A percentile compares a stretch with the other conserved stretches of the same genome.
These are phyloP conservation scores for Medicago arabica DNA, from an alignment of 306 rosid species.

Conservation along the genomic window DNA sequence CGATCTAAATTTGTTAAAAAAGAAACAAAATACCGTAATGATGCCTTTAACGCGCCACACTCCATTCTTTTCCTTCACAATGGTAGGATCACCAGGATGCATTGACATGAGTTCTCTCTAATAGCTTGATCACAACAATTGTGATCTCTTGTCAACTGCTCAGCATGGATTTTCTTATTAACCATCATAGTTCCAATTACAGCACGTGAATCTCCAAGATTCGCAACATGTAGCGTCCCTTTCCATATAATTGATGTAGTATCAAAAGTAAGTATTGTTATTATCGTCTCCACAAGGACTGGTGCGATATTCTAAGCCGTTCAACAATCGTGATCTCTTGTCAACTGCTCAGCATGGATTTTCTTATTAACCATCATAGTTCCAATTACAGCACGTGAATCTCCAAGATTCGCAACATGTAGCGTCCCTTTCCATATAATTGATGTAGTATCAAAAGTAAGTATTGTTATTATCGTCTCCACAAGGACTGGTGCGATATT, in stretches of 20 bases:
- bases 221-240: constrained; percentile 51
- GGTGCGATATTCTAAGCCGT: too few species aligned
- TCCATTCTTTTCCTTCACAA: constrained; percentile 75
- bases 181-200: constrained; percentile 69
- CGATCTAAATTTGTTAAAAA: neutral
- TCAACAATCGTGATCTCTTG: constrained; percentile 80
- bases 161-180: constrained; percentile 54
- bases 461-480: too few species aligned
- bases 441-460: too few species aligned
- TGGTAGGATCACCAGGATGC: constrained; percentile 77
- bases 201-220: constrained; percentile 83
- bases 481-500: too few species aligned
- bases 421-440: neutral
- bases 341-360: constrained; percentile 66
- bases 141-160: constrained; percentile 79
- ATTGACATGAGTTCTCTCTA: constrained; percentile 67
- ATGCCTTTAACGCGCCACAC: constrained; percentile 91
- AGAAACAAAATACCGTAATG: constrained; percentile 62
- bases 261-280: too few species aligned
- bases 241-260: too few species aligned
- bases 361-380: constrained; percentile 54
- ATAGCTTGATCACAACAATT: constrained; percentile 71
- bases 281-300: too few species aligned
- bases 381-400: constrained; percentile 79
- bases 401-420: constrained; percentile 80